These are phyloP conservation scores for Pythium utonaiense DNA, from an alignment of 352 stramenopile genomes.

Conservation along the genomic window DNA sequence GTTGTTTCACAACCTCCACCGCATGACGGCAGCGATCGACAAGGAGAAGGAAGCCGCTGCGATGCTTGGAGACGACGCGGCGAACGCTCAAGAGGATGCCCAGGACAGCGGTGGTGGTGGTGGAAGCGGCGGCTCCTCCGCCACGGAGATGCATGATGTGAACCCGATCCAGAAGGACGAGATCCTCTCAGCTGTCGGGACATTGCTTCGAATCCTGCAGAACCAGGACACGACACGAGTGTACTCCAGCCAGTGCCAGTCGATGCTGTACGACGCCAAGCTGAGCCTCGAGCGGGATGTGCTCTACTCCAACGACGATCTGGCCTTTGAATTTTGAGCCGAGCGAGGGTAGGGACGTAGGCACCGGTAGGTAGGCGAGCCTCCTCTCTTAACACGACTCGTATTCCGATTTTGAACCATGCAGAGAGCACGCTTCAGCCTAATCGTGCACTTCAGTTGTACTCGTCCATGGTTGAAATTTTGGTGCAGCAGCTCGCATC, in stretches of 20 bases:
- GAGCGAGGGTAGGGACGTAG: too few relatives aligned
- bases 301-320: conserved; percentile 75
- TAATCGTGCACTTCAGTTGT: too few relatives aligned
- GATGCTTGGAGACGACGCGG: conserved; percentile 19
- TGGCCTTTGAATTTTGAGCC: conserved; percentile 79
- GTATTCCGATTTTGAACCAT: too few relatives aligned
- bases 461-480: too few relatives aligned
- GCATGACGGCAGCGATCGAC: conserved; percentile 70
- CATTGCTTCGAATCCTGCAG: conserved; percentile 74
- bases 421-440: too few relatives aligned
- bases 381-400: too few relatives aligned
- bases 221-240: conserved; percentile 51
- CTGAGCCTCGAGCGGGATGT: conserved; percentile 78
- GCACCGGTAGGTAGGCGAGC: too few relatives aligned
- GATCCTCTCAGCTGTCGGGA: conserved; percentile 67
- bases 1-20: conserved; percentile 84
- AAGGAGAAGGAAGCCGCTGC: conserved; percentile 33
- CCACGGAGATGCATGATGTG: conserved; percentile 55
- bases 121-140: conserved; percentile 19
- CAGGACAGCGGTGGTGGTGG: conserved; percentile 16
- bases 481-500: too few relatives aligned
- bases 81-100: conserved; percentile 9
- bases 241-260: conserved; percentile 61
- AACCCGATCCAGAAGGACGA: conserved; percentile 82
- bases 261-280: conserved; percentile 82